Percentiles rank a stretch among this genome's conserved stretches.
phyloP scores from a whole-genome alignment of 768 basidiomycete genomes.

The Lactarius quietus region DNA sequence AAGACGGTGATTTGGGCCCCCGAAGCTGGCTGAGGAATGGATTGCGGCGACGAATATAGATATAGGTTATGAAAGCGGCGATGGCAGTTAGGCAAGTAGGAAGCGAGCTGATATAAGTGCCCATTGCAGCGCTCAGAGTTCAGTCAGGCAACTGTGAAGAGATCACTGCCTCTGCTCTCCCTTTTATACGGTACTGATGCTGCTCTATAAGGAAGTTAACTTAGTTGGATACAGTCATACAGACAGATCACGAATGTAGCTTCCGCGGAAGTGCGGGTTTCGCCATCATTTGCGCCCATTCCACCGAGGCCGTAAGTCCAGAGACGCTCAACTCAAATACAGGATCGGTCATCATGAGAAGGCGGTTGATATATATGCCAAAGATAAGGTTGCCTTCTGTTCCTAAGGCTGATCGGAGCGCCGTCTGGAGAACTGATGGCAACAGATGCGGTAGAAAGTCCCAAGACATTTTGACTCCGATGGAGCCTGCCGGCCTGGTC shows the following conservation, averaged over 20 bases:
- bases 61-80: neutral
- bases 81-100: neutral
- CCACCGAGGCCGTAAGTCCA: neutral
- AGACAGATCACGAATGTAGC: neutral
- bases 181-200: neutral
- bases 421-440: neutral
- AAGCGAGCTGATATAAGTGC: neutral
- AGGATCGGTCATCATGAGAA: no score
- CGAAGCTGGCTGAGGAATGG: constrained; percentile 10
- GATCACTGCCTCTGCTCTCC: neutral
- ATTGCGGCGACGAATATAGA: neutral
- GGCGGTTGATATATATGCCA: no score
- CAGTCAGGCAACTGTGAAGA: neutral
- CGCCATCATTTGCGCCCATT: neutral
- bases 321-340: neutral
- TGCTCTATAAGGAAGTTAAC: no score
- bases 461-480: neutral
- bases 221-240: no score
- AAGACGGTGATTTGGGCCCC: constrained; percentile 4
- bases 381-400: neutral
- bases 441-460: neutral
- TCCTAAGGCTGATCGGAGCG: neutral
- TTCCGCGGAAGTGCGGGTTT: neutral
- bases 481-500: no score
- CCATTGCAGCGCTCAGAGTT: neutral